Base-by-base conservation (phyloP, 768 basidiomycete genomes). In the Trametes punicea region DNA sequence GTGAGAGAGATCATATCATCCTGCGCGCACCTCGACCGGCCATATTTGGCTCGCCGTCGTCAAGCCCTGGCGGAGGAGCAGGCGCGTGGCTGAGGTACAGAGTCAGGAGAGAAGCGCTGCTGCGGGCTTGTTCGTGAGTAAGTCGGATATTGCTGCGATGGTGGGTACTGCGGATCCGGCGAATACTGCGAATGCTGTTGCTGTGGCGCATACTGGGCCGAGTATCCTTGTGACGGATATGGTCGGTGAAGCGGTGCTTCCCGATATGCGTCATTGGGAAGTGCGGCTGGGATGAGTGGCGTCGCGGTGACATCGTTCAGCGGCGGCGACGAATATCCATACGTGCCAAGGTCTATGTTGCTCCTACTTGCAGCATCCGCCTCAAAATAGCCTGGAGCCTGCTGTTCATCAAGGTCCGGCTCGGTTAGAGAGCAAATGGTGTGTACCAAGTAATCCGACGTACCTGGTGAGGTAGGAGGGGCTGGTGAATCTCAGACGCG, bases 161-260 rank as follows among this genome's bases (percentile, higher is more conserved):
- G 52, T 9, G 54, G 54, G 16, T 55, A 55, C 40, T 48, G 51
- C 15, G 33, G 45, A 16, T 53, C 51, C n/a, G 34, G 29, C 20
- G 51, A 51, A 36, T 57, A 45, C 36, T 51, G 44, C 10, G 33
- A 29, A 16, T 54, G 46, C 26, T 51, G 57, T 33, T 38, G 41
- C 46, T 53, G 51, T 7, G 59, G 50, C 4, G 52, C 26, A 46
- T 53, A 56, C 27, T 48, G 59, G 34, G 27, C 8, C 3, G 48
- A 27, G 49, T 51, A 51, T 8, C 23, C 42, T 18, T 46, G 52
- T 1, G 61, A 42, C 11, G 70, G 64, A 51, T 76, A 69, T 1
- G 84, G 85, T 54, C 88, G 76, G 64, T 88, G 85, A 1, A 82
- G 66, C 1, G 87, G 81, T 5, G 85, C 85, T 62, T 87, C 82